These are phyloP conservation scores for Colletotrichum trifolii DNA, from an alignment of 2,329 filamentous ascomycete species.

Conservation along the genomic window DNA sequence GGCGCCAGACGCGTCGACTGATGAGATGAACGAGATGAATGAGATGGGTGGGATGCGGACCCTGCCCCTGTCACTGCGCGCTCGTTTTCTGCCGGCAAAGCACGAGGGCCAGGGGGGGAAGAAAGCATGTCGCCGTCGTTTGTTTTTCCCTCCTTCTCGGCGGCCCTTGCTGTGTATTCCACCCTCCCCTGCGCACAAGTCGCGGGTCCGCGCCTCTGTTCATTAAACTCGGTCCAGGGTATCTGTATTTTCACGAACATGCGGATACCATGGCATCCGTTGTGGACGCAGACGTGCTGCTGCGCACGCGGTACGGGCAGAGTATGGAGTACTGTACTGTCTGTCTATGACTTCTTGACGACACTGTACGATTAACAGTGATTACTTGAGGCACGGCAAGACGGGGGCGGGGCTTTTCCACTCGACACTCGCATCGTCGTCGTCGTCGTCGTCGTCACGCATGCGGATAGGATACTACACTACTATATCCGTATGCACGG, in stretches of 20 bases:
- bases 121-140: not conserved
- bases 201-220: slow-evolving; percentile 12
- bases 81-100: slow-evolving; percentile 25
- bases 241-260: not conserved
- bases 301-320: no score
- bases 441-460: slow-evolving; percentile 21
- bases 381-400: no score
- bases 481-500: not conserved
- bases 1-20: slow-evolving; percentile 29
- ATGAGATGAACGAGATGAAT: slow-evolving; percentile 30
- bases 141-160: slow-evolving; percentile 9
- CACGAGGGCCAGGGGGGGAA: not conserved
- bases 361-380: no score
- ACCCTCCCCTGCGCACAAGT: slow-evolving; percentile 21
- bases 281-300: no score
- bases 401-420: no score
- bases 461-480: not conserved
- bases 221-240: slow-evolving; percentile 33
- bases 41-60: slow-evolving; percentile 24
- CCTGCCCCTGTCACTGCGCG: slow-evolving; percentile 31
- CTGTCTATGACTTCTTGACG: no score
- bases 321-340: no score
- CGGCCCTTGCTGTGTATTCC: no score
- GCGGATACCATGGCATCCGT: no score
- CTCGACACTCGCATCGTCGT: no score